Evolutionary conservation across 2,329 filamentous ascomycete species (phyloP), one percentile per base, ranked within the genome.

Genomic region (Penicillium sp.): DNA sequence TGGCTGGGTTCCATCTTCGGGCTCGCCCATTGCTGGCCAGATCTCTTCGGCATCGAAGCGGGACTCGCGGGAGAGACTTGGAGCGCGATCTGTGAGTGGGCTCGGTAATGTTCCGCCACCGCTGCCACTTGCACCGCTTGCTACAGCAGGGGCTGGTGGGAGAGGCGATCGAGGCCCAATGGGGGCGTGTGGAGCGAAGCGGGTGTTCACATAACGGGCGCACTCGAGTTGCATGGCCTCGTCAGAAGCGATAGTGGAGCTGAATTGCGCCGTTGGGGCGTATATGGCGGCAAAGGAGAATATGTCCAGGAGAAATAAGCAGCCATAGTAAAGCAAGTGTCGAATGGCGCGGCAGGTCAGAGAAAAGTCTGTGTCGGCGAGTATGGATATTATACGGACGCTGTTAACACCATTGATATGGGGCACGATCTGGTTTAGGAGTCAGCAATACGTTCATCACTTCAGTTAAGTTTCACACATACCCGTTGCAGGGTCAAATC

Each of bases 211-310:
- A 59, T 96, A 96, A 34, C 80, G 76, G 5, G 82, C 80, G 55
- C 92, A 96, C 68, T 98, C 92, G 48, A 87, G 84, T 42, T 93
- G 82, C 66, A 94, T 80, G 39, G 79, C 78, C 27, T 76, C 71
- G 55, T 95, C 86, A 28, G 77, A 73, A 20, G 92, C 74, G 54
- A 98, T 94, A 20, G 61, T 65, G 45, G 82, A 77, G 45, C 82
- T 78, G 41, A 98, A 82, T 25, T 85, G 82, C 0, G 80, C 74
- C 0, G 86, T 86, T 0, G 83, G 82, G 0, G 89, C 88, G 59
- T 98, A 98, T 54, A 93, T 90, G 28, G 85, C 86, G 20, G 81
- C 75, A 61, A 96, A 98, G 61, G 92, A 88, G 71, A 96, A 96
- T 53, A 95, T 85, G 66, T 98, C 92, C 8, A 96, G 77, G 36